phyloP scores from a whole-genome alignment of 1,139 yeast genomes.

The Protomyces inundatus region DNA sequence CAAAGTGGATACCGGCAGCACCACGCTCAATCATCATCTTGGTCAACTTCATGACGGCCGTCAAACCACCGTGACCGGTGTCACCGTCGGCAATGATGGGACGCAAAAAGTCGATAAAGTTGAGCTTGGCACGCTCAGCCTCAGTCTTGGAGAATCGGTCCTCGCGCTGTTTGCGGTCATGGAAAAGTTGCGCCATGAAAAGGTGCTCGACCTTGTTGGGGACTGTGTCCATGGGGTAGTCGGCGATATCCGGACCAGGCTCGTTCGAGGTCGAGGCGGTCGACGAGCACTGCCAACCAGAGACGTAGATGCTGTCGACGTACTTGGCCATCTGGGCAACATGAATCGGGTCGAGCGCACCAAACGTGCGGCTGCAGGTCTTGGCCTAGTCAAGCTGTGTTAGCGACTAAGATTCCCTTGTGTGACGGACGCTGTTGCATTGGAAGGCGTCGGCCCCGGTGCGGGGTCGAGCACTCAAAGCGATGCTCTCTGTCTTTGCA shows the following conservation, averaged over 20 bases:
- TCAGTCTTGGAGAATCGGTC: slow-evolving; percentile 62
- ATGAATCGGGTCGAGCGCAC: slow-evolving; percentile 95
- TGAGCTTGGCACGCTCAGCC: slow-evolving; percentile 57
- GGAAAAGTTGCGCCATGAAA: slow-evolving; percentile 95
- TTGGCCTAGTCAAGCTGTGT: slow-evolving; percentile 39
- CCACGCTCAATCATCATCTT: slow-evolving; percentile 96
- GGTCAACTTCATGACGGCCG: slow-evolving; percentile 91
- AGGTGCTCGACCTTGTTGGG: slow-evolving; percentile 97
- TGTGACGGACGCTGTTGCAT: background rate
- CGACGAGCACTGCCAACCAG: slow-evolving; percentile 98
- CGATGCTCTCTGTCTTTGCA: too few species aligned
- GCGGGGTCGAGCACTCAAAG: too few species aligned
- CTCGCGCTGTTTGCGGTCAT: slow-evolving; percentile 92
- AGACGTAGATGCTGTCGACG: slow-evolving; percentile 82
- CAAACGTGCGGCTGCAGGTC: slow-evolving; percentile 84
- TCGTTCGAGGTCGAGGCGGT: slow-evolving; percentile 96
- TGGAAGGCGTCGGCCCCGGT: too few species aligned
- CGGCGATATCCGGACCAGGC: slow-evolving; percentile 97
- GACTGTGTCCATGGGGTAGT: slow-evolving; percentile 96
- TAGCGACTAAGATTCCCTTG: slow-evolving; percentile 30
- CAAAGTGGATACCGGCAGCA: slow-evolving; percentile 98
- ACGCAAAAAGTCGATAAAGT: slow-evolving; percentile 71
- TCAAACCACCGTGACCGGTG: slow-evolving; percentile 97
- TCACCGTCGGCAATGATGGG: slow-evolving; percentile 97
- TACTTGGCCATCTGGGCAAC: slow-evolving; percentile 95